A percentile compares a stretch with the other conserved stretches of the same genome.
These are phyloP conservation scores for Scleromitrula shiraiana DNA, from an alignment of 2,329 filamentous ascomycete genomes.

Conservation along the genomic window DNA sequence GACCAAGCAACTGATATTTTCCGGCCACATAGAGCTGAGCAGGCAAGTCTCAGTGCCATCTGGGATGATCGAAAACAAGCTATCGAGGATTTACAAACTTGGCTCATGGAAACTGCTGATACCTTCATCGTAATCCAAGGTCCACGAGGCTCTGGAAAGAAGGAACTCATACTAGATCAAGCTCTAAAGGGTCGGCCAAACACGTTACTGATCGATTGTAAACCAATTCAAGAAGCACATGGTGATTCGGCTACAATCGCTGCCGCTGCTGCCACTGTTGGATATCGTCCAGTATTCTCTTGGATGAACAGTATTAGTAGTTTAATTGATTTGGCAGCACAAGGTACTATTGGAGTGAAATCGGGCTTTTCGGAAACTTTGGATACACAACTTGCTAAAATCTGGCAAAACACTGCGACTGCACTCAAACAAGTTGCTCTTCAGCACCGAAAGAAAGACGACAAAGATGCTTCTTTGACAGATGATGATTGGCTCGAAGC, in stretches of 20 bases:
- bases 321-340: conserved; percentile 83
- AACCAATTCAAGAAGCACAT: conserved; percentile 81
- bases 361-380: conserved; percentile 90
- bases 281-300: conserved; percentile 87
- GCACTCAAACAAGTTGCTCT: conserved; percentile 75
- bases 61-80: conserved; percentile 52
- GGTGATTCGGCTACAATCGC: conserved; percentile 82
- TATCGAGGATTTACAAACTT: conserved; percentile 74
- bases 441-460: conserved; percentile 58
- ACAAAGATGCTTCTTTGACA: conserved; percentile 62
- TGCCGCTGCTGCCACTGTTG: conserved; percentile 72
- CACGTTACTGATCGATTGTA: conserved; percentile 84
- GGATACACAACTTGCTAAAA: conserved; percentile 82
- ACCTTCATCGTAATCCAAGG: conserved; percentile 94
- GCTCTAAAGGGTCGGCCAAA: conserved; percentile 68
- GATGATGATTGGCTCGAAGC: conserved; percentile 87
- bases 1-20: conserved; percentile 61
- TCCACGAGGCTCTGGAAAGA: conserved; percentile 83
- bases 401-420: conserved; percentile 72
- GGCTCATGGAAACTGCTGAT: conserved; percentile 80
- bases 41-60: conserved; percentile 67
- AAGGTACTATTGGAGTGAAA: conserved; percentile 90
- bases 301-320: conserved; percentile 95
- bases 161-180: conserved; percentile 78
- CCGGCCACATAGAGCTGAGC: conserved; percentile 47